Evolutionary conservation across 1,139 yeast genomes (phyloP), one percentile per base, ranked within the genome.

Genomic region (Saccharomycopsis crataegensis): DNA sequence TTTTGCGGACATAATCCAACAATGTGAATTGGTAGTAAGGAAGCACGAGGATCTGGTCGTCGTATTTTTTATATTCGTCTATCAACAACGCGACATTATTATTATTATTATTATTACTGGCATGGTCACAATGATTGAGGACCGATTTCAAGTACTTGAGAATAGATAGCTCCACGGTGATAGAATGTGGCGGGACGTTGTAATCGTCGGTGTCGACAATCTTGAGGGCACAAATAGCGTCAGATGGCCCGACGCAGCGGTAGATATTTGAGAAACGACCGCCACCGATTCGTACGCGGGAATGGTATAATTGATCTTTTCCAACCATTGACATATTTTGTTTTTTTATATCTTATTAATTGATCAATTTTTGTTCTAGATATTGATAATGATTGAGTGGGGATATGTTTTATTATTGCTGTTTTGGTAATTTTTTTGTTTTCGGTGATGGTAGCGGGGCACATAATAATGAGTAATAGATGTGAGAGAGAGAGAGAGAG

Each of bases 81-180:
- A 75, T 36, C 8, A 77, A 49, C 3, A 53, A 48, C 0, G 75
- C 58, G 1, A 70, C 61, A 54, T 66, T 58, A 47, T 58, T 50
- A 17, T 45, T 43, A 59, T 56, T 45, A 74, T 57, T 22, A 61
- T 57, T 83, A 47, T 68, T 70, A 32, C 65, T 54, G 6, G 76
- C 69, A 55, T 68, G 67, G 59, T 79, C 83, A n/a, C 0, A 22
- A 22, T 22, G 4, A 22, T 22, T 22, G 83, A 83, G 1, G 80
- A 74, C 22, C 65, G 62, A 51, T 33, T 8, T 16, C 12, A 53
- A 28, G 37, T 12, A 42, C 28, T 32, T 16, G 11, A 52, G 28
- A 5, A 56, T 43, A 5, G 16, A 28, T 8, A 48, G 12, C 37
- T 56, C 58, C 5, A 34, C 34, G 9, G 38, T 51, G 14, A 56